Evolutionary conservation across 257 asterid species (phyloP), one percentile per base, ranked within the genome.

Genomic region (Gynochthodes officinalis): DNA sequence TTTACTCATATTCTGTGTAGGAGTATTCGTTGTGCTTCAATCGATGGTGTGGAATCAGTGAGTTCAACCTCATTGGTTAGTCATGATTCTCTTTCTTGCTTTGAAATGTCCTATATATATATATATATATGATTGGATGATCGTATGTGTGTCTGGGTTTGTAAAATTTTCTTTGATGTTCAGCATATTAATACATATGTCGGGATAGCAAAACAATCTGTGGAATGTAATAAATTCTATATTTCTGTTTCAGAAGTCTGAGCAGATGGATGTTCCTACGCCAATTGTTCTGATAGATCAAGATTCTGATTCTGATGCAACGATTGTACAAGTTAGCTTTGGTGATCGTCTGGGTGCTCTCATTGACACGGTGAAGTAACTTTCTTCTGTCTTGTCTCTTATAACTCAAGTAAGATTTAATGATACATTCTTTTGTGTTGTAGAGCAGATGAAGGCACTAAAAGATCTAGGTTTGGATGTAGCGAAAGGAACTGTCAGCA

Each of bases 321-420:
- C 99, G 44, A 84, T 87, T 27, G 98, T 91, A 75, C 89, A 94
- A 85, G 82, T 94, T 73, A 89, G 98, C 84, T 94, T 94, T 68
- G 99, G 99, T 52, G 98, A 94, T 87, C 99, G 99, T 62, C 95
- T 94, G 32, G 98, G 98, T 72, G 93, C 96, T 76, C 97, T 94
- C 55, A 83, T 88, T 76, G 98, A 94, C 83, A 91, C 99, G 82
- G 99, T 94, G 78, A 83, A 74, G 71, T 70, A 42, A 64, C 67
- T 50, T 61, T 61, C 32, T 59, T 66, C 46, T 76, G n/a, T 43
- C 49, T 4, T 62, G 43, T 37, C 30, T 33, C 28, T 39, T 35
- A 37, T 25, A 63, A 63, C 28, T 58, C 65, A 40, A 35, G 49
- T 14, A 58, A 48, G 58, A 64, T 59, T 67, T 12, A 53, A 25